Evolutionary conservation across 257 asterid genomes (phyloP).

Genomic region (Nicotiana tomentosiformis): DNA sequence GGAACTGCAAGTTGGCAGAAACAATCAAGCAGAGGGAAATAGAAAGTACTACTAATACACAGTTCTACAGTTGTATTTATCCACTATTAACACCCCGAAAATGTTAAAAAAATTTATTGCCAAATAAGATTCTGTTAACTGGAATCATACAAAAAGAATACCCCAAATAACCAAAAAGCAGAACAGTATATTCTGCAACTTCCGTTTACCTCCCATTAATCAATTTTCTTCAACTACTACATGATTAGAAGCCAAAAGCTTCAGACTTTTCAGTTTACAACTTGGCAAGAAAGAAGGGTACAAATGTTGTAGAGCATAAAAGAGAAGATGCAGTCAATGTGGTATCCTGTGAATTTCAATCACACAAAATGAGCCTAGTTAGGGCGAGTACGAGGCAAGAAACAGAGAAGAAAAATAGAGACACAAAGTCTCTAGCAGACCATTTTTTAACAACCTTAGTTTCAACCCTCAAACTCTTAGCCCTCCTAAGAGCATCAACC

Average conservation of each 20-base stretch:
- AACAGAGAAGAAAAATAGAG: conserved; percentile 59
- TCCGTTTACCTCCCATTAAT: not conserved
- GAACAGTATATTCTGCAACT: conserved; percentile 36
- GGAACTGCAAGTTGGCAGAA: not conserved
- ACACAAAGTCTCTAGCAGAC: conserved; percentile 68
- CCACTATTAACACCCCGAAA: not conserved
- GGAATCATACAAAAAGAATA: not conserved
- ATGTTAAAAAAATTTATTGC: not conserved
- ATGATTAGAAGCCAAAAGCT: conserved; percentile 11
- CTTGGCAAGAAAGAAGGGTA: too few relatives aligned
- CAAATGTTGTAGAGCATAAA: not conserved
- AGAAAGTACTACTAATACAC: too few relatives aligned
- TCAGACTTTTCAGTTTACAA: not conserved
- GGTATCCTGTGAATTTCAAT: conserved; percentile 10
- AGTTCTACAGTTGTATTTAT: too few relatives aligned
- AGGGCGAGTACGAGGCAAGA: conserved; percentile 62
- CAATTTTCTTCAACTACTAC: not conserved
- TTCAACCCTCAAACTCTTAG: conserved; percentile 82
- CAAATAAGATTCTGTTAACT: not conserved
- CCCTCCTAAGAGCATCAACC: conserved; percentile 86
- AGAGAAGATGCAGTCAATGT: not conserved
- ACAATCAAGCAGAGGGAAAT: not conserved
- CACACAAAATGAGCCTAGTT: conserved; percentile 55
- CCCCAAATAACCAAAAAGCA: conserved; percentile 12
- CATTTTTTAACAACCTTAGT: conserved; percentile 51